Conservation (phyloP, 1,284 basidiomycete genomes). For the Schizophyllum amplum region DNA sequence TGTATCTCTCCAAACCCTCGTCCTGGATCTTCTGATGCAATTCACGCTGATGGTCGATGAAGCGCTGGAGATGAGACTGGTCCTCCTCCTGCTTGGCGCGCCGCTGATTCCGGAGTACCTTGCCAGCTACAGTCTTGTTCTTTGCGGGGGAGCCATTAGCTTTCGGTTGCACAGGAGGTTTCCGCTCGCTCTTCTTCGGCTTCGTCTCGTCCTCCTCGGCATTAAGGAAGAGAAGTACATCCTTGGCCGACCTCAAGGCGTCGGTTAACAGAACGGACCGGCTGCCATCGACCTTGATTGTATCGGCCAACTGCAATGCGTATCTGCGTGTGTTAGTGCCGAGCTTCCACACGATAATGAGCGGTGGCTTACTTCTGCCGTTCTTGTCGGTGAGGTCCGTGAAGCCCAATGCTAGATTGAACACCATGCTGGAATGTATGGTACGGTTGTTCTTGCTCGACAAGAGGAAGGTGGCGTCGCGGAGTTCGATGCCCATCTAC, state of each 20-base stretch:
- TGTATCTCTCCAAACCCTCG: constrained; percentile 81
- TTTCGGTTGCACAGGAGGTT: constrained; percentile 41
- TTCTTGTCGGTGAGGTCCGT: constrained; percentile 71
- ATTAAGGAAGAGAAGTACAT: constrained; percentile 84
- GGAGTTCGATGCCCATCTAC: constrained; percentile 91
- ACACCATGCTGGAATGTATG: constrained; percentile 77
- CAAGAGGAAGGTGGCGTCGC: constrained; percentile 82
- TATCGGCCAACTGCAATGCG: constrained; percentile 86
- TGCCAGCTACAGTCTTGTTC: constrained; percentile 70
- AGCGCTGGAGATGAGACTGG: constrained; percentile 60
- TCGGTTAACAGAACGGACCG: constrained; percentile 74
- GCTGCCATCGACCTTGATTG: constrained; percentile 70
- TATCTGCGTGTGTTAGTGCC: constrained; percentile 45
- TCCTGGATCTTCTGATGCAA: constrained; percentile 75
- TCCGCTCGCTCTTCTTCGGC: constrained; percentile 50
- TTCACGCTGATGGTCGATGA: constrained; percentile 86
- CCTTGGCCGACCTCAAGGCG: constrained; percentile 75
- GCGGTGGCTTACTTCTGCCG: constrained; percentile 57
- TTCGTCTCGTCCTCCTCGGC: constrained; percentile 43
- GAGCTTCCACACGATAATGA: neutral
- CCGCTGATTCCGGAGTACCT: constrained; percentile 80
- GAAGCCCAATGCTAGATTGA: constrained; percentile 83
- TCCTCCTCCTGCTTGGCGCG: constrained; percentile 77
- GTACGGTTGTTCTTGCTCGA: constrained; percentile 72
- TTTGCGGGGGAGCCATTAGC: constrained; percentile 61